phyloP scores from a whole-genome alignment of 148 eudicot species.

The Pouteria glomerata region DNA sequence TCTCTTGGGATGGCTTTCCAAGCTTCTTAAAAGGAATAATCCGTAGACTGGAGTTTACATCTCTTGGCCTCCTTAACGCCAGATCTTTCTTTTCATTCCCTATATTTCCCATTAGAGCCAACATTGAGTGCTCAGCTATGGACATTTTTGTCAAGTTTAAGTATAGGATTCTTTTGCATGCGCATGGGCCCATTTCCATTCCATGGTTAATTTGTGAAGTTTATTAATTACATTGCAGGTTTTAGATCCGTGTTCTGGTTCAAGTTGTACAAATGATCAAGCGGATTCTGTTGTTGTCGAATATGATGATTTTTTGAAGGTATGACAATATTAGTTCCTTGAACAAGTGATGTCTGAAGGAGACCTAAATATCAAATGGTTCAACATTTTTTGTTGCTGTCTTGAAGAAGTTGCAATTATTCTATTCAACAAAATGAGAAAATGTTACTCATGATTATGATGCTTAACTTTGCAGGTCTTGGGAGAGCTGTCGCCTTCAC shows the following conservation, averaged over 20 bases:
- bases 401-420: neutral
- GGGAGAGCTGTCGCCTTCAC: constrained; percentile 79
- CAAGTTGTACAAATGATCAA: constrained; percentile 34
- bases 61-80: neutral
- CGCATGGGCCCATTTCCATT: neutral
- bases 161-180: neutral
- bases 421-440: neutral
- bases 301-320: constrained; percentile 81
- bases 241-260: constrained; percentile 38
- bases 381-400: neutral
- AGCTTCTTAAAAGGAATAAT: neutral
- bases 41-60: neutral
- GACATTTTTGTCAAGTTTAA: neutral
- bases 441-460: too few species aligned
- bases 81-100: neutral
- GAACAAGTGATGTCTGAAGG: neutral
- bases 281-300: constrained; percentile 57
- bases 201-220: constrained; percentile 2
- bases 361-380: neutral
- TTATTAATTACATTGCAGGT: constrained; percentile 36
- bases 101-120: neutral
- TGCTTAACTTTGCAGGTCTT: constrained; percentile 50
- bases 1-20: too few species aligned
- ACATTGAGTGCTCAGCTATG: neutral
- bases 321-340: constrained; percentile 19